Evolutionary conservation across 2,329 filamentous ascomycete species (phyloP).

Genomic region (Fusarium sp.): DNA sequence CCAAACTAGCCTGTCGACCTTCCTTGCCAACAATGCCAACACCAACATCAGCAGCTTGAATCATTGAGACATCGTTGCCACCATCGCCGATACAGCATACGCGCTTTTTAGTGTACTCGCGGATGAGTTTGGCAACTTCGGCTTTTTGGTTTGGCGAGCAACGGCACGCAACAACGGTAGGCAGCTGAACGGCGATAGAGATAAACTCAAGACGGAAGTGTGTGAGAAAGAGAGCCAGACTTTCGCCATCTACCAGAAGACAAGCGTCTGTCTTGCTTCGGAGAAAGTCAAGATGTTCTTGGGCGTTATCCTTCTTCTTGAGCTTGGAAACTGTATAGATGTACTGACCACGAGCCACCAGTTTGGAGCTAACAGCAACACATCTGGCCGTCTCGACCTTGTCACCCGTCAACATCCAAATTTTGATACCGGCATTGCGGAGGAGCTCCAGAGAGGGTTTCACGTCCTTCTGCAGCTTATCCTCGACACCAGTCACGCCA

Average conservation of each 20-base stretch:
- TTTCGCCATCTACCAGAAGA: slow-evolving; percentile 94
- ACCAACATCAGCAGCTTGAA: slow-evolving; percentile 96
- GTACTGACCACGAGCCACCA: slow-evolving; percentile 92
- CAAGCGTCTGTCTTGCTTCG: slow-evolving; percentile 87
- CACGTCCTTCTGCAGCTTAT: slow-evolving; percentile 94
- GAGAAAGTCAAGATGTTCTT: slow-evolving; percentile 88
- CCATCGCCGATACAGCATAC: slow-evolving; percentile 98
- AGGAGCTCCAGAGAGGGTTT: slow-evolving; percentile 94
- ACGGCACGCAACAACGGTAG: slow-evolving; percentile 93
- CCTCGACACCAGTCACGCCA: slow-evolving; percentile 97
- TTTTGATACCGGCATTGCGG: slow-evolving; percentile 97
- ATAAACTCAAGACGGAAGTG: slow-evolving; percentile 89
- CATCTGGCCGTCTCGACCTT: slow-evolving; percentile 98
- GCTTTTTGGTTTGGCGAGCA: slow-evolving; percentile 98
- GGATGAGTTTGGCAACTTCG: slow-evolving; percentile 90
- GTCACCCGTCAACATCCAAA: slow-evolving; percentile 99
- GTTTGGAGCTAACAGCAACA: slow-evolving; percentile 92
- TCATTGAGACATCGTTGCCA: slow-evolving; percentile 99
- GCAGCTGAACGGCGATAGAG: slow-evolving; percentile 84
- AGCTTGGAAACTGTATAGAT: slow-evolving; percentile 93
- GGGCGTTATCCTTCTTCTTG: slow-evolving; percentile 82
- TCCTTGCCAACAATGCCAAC: slow-evolving; percentile 99
- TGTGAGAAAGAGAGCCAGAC: slow-evolving; percentile 81
- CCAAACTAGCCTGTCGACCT: slow-evolving; percentile 91
- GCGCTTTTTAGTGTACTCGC: slow-evolving; percentile 89